These are phyloP conservation scores for Botrytis byssoidea DNA, from an alignment of 2,329 filamentous ascomycete species.

Conservation along the genomic window DNA sequence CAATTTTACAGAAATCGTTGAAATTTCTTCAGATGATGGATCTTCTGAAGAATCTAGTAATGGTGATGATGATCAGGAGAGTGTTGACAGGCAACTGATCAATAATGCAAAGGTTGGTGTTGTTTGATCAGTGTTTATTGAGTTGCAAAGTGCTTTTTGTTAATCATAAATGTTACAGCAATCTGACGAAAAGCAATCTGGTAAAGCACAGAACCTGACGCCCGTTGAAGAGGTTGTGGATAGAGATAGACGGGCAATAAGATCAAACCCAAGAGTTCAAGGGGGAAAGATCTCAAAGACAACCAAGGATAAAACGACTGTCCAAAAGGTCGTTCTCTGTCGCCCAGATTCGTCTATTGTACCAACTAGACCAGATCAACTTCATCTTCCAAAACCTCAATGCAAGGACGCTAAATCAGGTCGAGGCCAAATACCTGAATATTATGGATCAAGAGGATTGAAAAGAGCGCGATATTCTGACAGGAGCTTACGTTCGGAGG, in stretches of 20 bases:
- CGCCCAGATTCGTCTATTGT: not conserved
- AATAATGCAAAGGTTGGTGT: not conserved
- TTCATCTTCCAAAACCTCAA: not conserved
- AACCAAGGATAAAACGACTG: not conserved
- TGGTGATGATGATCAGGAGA: not conserved
- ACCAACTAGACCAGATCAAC: not conserved
- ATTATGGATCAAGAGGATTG: not conserved
- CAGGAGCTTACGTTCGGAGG: not conserved
- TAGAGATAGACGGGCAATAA: not conserved
- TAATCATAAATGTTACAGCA: not conserved
- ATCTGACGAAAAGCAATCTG: not conserved
- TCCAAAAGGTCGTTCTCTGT: not conserved
- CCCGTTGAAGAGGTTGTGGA: not conserved
- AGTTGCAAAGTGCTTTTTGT: not conserved
- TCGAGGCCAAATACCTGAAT: constrained; percentile 1
- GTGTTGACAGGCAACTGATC: not conserved
- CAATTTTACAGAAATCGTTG: not conserved
- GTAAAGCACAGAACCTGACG: not conserved
- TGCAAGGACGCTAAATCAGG: not conserved
- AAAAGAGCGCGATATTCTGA: not conserved
- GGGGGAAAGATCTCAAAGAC: not conserved
- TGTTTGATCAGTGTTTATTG: not conserved
- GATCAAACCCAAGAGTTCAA: not conserved
- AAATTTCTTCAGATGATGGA: constrained; percentile 11
- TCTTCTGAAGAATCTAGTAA: not conserved